A percentile compares a stretch with the other conserved stretches of the same genome.
phyloP scores from a whole-genome alignment of 345 rosid genomes.

The Carallia pectinifolia region DNA sequence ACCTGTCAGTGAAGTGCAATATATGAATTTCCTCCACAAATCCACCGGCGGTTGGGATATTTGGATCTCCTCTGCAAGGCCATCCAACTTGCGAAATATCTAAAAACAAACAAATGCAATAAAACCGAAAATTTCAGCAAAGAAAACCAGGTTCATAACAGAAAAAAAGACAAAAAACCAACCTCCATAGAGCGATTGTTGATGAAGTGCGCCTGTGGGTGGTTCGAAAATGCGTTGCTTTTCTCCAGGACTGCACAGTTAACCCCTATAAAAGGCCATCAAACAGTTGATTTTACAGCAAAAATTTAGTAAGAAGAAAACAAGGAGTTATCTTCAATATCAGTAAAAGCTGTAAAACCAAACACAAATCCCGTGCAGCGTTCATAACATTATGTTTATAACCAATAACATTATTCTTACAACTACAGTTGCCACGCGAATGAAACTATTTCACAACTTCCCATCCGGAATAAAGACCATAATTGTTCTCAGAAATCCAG shows the following conservation, averaged over 20 bases:
- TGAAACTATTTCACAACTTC: not conserved
- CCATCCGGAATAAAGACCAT: not conserved
- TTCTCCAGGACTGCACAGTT: conserved; percentile 78
- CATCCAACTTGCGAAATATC: conserved; percentile 79
- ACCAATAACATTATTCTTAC: not conserved
- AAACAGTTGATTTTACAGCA: not conserved
- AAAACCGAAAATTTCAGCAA: conserved; percentile 1
- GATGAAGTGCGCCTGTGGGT: conserved; percentile 96
- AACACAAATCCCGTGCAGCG: not conserved
- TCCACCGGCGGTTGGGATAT: conserved; percentile 81
- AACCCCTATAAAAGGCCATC: conserved; percentile 49
- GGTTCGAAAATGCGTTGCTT: conserved; percentile 56
- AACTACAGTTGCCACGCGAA: no score
- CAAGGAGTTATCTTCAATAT: no score
- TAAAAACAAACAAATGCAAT: conserved; percentile 20
- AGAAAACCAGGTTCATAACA: not conserved
- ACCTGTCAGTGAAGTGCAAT: conserved; percentile 88
- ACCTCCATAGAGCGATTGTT: conserved; percentile 99
- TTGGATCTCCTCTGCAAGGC: conserved; percentile 82
- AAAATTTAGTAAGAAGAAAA: not conserved
- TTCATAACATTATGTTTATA: no score
- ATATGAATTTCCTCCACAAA: conserved; percentile 87
- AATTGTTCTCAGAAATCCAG: conserved; percentile 5
- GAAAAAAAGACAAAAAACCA: conserved; percentile 2
- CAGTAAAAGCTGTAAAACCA: not conserved